Conservation (phyloP, 345 rosid species). For the Heritiera littoralis region DNA sequence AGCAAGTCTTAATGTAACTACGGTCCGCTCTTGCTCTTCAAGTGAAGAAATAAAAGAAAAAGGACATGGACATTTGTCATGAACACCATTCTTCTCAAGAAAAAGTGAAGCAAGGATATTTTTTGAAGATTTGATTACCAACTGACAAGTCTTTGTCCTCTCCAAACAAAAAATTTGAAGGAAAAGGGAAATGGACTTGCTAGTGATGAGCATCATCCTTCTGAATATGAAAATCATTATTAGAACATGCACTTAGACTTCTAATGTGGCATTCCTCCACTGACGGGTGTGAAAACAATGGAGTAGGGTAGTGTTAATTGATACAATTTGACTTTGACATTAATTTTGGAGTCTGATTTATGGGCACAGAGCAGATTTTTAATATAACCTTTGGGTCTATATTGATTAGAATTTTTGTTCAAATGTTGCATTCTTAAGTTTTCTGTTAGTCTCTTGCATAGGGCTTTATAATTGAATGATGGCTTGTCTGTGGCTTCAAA, state of each 20-base stretch:
- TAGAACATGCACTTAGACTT: neutral
- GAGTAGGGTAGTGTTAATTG: neutral
- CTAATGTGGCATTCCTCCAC: neutral
- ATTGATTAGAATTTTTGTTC: neutral
- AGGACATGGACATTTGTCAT: neutral
- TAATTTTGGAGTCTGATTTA: neutral
- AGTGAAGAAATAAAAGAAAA: neutral
- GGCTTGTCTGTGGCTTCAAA: neutral
- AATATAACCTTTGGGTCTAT: neutral
- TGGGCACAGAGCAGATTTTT: neutral
- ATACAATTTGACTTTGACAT: neutral
- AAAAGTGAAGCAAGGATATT: neutral
- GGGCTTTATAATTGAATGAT: neutral
- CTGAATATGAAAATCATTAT: neutral
- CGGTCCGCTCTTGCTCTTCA: neutral
- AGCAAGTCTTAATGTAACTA: neutral
- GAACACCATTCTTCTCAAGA: neutral
- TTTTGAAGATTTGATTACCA: neutral
- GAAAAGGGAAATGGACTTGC: neutral
- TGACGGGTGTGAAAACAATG: neutral
- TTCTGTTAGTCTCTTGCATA: neutral
- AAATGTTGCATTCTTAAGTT: neutral
- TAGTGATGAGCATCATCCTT: neutral
- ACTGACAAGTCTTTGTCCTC: neutral
- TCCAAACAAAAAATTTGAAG: neutral